Evolutionary conservation across 192 early-diverging fungal genomes (phyloP).

Genomic region (Diversispora epigaea): DNA sequence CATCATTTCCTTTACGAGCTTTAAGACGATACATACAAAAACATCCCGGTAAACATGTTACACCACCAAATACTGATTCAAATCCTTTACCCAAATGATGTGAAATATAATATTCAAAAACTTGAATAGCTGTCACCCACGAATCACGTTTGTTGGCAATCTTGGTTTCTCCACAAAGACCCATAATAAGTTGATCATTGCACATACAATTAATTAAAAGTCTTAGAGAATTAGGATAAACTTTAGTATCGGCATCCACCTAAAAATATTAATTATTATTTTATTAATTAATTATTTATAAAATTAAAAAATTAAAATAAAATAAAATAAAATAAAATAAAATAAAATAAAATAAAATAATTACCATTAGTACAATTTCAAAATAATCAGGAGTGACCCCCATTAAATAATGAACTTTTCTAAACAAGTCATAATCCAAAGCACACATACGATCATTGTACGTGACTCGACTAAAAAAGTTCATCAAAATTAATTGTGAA

Average conservation of each 20-base stretch:
- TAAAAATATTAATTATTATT: slow-evolving; percentile 2
- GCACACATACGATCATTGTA: slow-evolving; percentile 89
- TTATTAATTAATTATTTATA: too few relatives aligned
- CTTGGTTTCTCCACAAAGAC: slow-evolving; percentile 95
- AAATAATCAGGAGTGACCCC: slow-evolving; percentile 87
- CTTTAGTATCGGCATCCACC: slow-evolving; percentile 91
- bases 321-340: slow-evolving; percentile 31
- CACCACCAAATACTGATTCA: slow-evolving; percentile 78
- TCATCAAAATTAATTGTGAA: slow-evolving; percentile 95
- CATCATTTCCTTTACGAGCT: slow-evolving; percentile 66
- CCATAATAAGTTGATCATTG: slow-evolving; percentile 87
- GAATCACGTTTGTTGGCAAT: slow-evolving; percentile 93
- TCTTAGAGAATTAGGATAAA: slow-evolving; percentile 72
- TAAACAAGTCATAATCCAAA: slow-evolving; percentile 93
- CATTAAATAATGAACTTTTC: slow-evolving; percentile 77
- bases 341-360: slow-evolving; percentile 28
- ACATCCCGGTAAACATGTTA: slow-evolving; percentile 95
- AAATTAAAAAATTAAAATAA: too few relatives aligned
- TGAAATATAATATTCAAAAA: slow-evolving; percentile 98
- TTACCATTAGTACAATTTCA: slow-evolving; percentile 78
- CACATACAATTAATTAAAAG: slow-evolving; percentile 88
- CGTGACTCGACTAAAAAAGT: slow-evolving; percentile 81
- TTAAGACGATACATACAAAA: slow-evolving; percentile 99
- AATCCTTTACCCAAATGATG: slow-evolving; percentile 77
- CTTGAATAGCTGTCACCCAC: slow-evolving; percentile 94